Conservation (phyloP, 2,329 filamentous ascomycete genomes). For the Neofusicoccum cordaticola region DNA sequence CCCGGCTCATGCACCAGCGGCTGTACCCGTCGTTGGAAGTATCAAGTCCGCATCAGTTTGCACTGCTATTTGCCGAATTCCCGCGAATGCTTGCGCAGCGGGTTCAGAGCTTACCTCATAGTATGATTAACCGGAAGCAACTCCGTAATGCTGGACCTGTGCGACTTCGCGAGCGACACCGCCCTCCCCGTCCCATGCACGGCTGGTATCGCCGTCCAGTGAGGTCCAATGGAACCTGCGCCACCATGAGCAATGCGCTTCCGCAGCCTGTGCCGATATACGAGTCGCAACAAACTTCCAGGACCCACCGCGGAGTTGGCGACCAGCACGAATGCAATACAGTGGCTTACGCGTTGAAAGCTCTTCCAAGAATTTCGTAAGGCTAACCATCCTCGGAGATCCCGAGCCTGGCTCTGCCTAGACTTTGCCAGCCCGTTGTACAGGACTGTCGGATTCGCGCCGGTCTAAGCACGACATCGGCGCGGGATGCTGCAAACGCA, state of each 20-base stretch:
- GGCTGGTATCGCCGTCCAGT: not conserved
- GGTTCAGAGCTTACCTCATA: not conserved
- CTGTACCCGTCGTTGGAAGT: slow-evolving; percentile 6
- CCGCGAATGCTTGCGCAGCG: not conserved
- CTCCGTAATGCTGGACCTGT: not conserved
- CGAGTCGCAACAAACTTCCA: not conserved
- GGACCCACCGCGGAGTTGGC: not conserved
- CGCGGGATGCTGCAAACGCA: not conserved
- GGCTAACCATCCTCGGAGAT: not conserved
- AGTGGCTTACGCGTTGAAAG: not conserved
- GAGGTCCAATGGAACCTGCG: not conserved
- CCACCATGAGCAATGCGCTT: not conserved
- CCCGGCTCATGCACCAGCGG: not conserved
- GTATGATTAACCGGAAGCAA: not conserved
- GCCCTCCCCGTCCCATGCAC: not conserved
- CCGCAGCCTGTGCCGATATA: not conserved
- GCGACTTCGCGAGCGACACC: not conserved
- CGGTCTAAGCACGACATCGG: not conserved
- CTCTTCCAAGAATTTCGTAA: not conserved
- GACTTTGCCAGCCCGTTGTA: not conserved
- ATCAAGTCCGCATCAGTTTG: not conserved
- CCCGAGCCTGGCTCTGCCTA: not conserved
- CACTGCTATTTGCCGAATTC: not conserved
- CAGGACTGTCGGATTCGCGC: not conserved
- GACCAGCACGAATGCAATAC: not conserved